Evolutionary conservation across 306 rosid genomes (phyloP).

Genomic region (Senna siamea): DNA sequence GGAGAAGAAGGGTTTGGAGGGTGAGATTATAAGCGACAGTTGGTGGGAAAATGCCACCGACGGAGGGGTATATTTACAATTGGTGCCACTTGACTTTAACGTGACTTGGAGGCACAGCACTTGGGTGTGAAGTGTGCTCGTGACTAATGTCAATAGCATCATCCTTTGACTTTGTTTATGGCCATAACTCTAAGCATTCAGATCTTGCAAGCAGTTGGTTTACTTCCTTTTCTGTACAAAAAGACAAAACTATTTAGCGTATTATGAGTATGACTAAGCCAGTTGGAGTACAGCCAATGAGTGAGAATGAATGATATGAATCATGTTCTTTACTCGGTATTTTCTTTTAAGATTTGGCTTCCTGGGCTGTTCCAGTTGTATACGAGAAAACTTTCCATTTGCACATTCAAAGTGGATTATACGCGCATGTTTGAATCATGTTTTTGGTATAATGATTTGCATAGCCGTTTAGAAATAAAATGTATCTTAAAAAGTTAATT

Average conservation of each 20-base stretch:
- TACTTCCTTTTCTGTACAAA: too few relatives aligned
- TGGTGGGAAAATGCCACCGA: slow-evolving; percentile 41
- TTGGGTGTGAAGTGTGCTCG: too few relatives aligned
- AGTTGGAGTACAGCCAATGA: neutral
- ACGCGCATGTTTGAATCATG: neutral
- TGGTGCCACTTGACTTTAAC: slow-evolving; percentile 56
- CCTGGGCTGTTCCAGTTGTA: neutral
- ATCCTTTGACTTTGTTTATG: too few relatives aligned
- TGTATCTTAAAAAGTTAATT: too few relatives aligned
- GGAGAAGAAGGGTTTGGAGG: too few relatives aligned
- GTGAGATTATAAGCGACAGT: slow-evolving; percentile 30
- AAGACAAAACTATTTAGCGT: neutral
- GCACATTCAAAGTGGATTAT: neutral
- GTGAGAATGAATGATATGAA: neutral
- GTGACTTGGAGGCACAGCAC: neutral
- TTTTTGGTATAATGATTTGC: too few relatives aligned
- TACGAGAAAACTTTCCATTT: neutral
- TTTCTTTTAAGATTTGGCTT: neutral
- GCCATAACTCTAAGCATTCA: too few relatives aligned
- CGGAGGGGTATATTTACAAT: slow-evolving; percentile 46
- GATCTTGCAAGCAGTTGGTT: neutral
- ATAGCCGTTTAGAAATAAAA: too few relatives aligned
- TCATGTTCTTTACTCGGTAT: neutral
- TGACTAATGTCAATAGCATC: neutral
- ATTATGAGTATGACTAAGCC: neutral